phyloP scores from a whole-genome alignment of 176 grass and related monocot genomes.

The Cenchrus fungigraminus region DNA sequence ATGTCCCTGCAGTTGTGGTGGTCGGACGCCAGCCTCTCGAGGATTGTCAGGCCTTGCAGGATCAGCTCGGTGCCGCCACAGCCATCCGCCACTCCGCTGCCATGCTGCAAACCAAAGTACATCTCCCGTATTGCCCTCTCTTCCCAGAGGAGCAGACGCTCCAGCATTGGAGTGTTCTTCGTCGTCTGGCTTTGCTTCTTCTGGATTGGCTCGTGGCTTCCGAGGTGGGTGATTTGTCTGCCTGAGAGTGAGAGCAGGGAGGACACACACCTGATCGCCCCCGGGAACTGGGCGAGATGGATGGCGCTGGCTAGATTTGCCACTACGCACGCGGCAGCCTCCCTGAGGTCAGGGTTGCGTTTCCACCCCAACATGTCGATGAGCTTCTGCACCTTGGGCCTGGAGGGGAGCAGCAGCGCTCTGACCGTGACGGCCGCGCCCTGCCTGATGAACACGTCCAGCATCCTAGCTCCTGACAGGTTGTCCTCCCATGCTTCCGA shows the following conservation, averaged over 20 bases:
- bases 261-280: background rate
- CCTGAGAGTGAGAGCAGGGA: background rate
- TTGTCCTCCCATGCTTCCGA: background rate
- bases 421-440: background rate
- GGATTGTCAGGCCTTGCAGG: constrained; percentile 7
- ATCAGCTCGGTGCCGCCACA: background rate
- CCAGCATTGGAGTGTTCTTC: too few species aligned
- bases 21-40: background rate
- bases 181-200: too few species aligned
- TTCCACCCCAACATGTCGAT: background rate
- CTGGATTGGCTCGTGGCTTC: too few species aligned
- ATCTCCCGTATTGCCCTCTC: too few species aligned
- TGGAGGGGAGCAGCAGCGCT: background rate
- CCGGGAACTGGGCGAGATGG: background rate
- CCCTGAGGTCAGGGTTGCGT: background rate
- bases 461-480: background rate
- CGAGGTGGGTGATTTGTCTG: too few species aligned
- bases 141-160: too few species aligned
- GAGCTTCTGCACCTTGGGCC: background rate
- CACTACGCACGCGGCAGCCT: background rate
- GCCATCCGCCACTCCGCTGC: too few species aligned
- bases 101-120: too few species aligned
- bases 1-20: background rate
- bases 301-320: background rate
- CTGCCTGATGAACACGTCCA: background rate